Evolutionary conservation across 371 early-diverging fungal species (phyloP).

Genomic region (Apophysomyces variabilis): DNA sequence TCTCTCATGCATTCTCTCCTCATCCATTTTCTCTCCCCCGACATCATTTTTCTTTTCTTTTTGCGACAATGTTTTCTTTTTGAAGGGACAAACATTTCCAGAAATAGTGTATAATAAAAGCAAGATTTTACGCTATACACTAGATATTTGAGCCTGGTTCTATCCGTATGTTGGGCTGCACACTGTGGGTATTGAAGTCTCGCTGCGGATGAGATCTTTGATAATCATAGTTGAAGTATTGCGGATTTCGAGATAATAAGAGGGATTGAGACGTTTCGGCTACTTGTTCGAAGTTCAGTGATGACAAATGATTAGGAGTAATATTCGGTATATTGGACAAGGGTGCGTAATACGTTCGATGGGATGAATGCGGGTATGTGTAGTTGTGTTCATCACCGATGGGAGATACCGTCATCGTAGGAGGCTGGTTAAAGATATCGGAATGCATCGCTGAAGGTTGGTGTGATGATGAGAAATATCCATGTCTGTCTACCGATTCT

Average conservation of each 20-base stretch:
- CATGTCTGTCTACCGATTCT: background rate
- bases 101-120: too few species aligned
- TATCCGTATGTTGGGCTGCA: background rate
- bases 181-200: slow-evolving; percentile 7
- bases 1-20: background rate
- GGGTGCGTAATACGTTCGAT: background rate
- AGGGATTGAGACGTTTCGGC: background rate
- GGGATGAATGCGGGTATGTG: background rate
- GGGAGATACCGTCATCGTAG: background rate
- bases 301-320: background rate
- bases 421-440: background rate
- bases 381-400: background rate
- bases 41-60: background rate
- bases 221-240: background rate
- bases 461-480: background rate
- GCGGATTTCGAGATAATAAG: background rate
- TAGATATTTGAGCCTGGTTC: slow-evolving; percentile 1
- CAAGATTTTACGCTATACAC: background rate
- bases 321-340: background rate
- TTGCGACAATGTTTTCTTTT: background rate
- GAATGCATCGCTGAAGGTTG: background rate
- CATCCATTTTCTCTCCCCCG: background rate
- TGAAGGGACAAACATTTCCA: too few species aligned
- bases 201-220: slow-evolving; percentile 1
- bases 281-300: background rate